Evolutionary conservation across 2,329 filamentous ascomycete species (phyloP), one percentile per base, ranked within the genome.

Genomic region (Calcarisporium arbuscula): DNA sequence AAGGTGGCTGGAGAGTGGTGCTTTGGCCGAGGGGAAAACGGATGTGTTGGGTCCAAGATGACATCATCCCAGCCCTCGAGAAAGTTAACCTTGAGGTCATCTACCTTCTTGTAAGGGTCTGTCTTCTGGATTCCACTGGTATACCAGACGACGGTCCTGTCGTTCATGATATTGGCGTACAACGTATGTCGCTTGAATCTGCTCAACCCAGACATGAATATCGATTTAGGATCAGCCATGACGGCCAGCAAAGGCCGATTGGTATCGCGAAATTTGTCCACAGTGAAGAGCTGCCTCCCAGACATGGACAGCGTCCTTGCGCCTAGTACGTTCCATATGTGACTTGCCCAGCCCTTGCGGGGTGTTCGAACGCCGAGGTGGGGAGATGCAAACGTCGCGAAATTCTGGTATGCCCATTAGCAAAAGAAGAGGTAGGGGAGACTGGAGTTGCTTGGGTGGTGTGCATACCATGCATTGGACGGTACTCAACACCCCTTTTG

Each of bases 151-250:
- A 86, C 85, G 28, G 77, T 85, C 35, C 80, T 71, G 61, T 96
- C 90, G 57, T 95, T 95, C 52, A 84, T 65, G 30, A 94, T 80
- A 53, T 96, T 96, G 27, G 82, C 72, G 57, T 96, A 96, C 2
- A 94, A 64, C 5, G 77, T 83, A 39, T 80, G 81, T 35, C 84
- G 72, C 54, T 80, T 76, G 64, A 96, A 96, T 46, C 68, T 73
- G 41, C 75, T 72, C 29, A 96, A 68, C 0, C 80, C 89, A 20
- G 76, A 75, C 49, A 94, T 82, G 62, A 96, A 96, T 46, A 95
- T 84, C 42, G 84, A 89, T 32, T 82, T 73, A 0, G 82, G 80
- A 45, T 95, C 89, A 6, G 89, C 85, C 19, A 96, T 70, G 8
- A 95, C 70, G 31, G 83, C 73, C 15, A 96, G 72, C 8, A 96